Percentiles rank a stretch among this genome's conserved stretches.
Evolutionary conservation across 495 filamentous ascomycete species (phyloP).

Genomic region (Penicillium silybi): DNA sequence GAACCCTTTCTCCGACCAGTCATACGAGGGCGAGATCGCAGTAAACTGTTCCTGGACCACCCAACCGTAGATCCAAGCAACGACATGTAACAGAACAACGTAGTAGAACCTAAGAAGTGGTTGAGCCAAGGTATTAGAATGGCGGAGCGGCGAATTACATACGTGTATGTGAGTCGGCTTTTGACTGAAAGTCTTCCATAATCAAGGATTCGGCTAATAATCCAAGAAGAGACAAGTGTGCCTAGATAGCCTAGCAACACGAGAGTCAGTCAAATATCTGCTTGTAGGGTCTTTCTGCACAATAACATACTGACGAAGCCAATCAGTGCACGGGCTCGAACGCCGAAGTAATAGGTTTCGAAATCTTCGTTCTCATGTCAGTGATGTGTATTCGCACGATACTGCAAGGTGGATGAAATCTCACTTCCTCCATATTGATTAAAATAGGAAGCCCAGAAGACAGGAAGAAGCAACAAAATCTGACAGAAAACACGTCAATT

Average conservation of each 20-base stretch:
- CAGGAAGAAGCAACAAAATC: slow-evolving; percentile 30
- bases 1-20: slow-evolving; percentile 43
- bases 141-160: background rate
- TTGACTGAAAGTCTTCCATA: slow-evolving; percentile 34
- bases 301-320: slow-evolving; percentile 30
- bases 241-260: slow-evolving; percentile 24
- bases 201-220: slow-evolving; percentile 42
- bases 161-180: slow-evolving; percentile 38
- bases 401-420: background rate
- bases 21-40: slow-evolving; percentile 34
- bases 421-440: slow-evolving; percentile 34
- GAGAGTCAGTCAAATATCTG: background rate
- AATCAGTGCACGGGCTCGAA: slow-evolving; percentile 35
- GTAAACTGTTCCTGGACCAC: slow-evolving; percentile 49
- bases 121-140: background rate
- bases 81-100: slow-evolving; percentile 37
- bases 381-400: background rate
- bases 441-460: slow-evolving; percentile 41
- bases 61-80: slow-evolving; percentile 47
- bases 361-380: slow-evolving; percentile 22
- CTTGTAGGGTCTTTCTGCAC: background rate
- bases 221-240: slow-evolving; percentile 29
- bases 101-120: slow-evolving; percentile 33
- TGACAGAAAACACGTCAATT: background rate
- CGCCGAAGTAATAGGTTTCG: slow-evolving; percentile 36